Percentiles rank a stretch among this genome's conserved stretches.
Conservation (phyloP, 352 stramenopile genomes). For the Phytophthora lateralis region DNA sequence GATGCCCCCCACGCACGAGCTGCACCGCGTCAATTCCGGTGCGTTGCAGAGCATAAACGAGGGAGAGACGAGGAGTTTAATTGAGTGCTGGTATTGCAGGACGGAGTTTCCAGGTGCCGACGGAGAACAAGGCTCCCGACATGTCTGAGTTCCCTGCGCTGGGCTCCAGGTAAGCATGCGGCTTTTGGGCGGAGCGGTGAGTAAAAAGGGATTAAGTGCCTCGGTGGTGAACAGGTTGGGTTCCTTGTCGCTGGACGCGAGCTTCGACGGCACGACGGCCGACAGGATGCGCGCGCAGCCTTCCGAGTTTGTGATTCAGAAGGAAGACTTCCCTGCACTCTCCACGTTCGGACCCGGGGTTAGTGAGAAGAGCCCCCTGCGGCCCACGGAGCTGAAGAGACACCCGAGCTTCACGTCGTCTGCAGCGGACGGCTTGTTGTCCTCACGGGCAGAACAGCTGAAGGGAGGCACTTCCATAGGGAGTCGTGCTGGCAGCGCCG, state of each 20-base stretch:
- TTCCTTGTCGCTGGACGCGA: constrained; percentile 60
- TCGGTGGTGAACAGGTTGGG: constrained; percentile 49
- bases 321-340: constrained; percentile 85
- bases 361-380: constrained; percentile 61
- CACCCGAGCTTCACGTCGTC: constrained; percentile 78
- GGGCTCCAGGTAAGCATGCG: constrained; percentile 49
- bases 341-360: constrained; percentile 62
- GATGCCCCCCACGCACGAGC: constrained; percentile 48
- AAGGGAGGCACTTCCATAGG: constrained; percentile 65
- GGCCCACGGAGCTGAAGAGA: constrained; percentile 58
- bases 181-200: neutral
- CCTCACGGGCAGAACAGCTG: constrained; percentile 45
- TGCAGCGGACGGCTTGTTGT: constrained; percentile 63
- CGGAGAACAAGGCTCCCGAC: constrained; percentile 77
- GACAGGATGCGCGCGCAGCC: constrained; percentile 50
- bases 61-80: constrained; percentile 4
- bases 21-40: constrained; percentile 69
- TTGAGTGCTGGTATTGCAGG: constrained; percentile 40
- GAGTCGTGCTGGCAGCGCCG: constrained; percentile 37
- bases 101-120: constrained; percentile 51
- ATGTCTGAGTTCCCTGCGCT: constrained; percentile 88
- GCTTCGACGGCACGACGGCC: constrained; percentile 37
- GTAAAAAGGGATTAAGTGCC: neutral
- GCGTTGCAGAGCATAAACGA: constrained; percentile 22
- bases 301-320: constrained; percentile 88